Evolutionary conservation across 2,329 filamentous ascomycete genomes (phyloP).

Genomic region (Pseudopithomyces chartarum): DNA sequence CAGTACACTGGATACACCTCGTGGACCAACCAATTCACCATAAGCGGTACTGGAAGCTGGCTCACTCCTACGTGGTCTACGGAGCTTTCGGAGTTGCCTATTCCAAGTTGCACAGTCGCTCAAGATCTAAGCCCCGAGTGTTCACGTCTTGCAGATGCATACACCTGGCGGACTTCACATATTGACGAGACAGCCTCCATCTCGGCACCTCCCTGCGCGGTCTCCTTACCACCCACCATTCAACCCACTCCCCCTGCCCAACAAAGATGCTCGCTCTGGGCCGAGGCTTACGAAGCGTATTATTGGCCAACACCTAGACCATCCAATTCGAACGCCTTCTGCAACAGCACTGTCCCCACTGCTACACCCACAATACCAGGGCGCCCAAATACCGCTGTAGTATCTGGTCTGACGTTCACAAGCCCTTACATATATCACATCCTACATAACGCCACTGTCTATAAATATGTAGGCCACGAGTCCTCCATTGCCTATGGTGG

Average conservation of each 20-base stretch:
- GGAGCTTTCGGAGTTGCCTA: neutral
- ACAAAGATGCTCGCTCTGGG: neutral
- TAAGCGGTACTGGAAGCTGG: neutral
- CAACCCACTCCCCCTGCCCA: neutral
- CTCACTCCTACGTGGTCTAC: conserved; percentile 8
- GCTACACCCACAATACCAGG: conserved; percentile 6
- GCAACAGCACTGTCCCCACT: conserved; percentile 1
- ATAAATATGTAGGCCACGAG: neutral
- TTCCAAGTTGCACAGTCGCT: conserved; percentile 3
- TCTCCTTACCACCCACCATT: neutral
- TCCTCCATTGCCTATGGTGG: neutral
- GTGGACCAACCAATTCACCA: neutral
- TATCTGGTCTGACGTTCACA: conserved; percentile 10
- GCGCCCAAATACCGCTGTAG: conserved; percentile 7
- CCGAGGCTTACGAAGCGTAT: neutral
- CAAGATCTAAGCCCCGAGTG: conserved; percentile 3
- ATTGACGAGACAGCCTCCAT: neutral
- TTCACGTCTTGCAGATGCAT: neutral
- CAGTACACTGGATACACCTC: neutral
- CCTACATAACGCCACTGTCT: conserved; percentile 4
- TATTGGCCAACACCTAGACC: conserved; percentile 7
- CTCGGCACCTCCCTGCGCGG: neutral
- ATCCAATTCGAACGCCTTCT: conserved; percentile 1
- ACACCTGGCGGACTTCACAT: neutral
- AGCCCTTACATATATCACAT: conserved; percentile 12